Evolutionary conservation across 257 asterid species (phyloP), one percentile per base, ranked within the genome.

Genomic region (Solanum rostratum): DNA sequence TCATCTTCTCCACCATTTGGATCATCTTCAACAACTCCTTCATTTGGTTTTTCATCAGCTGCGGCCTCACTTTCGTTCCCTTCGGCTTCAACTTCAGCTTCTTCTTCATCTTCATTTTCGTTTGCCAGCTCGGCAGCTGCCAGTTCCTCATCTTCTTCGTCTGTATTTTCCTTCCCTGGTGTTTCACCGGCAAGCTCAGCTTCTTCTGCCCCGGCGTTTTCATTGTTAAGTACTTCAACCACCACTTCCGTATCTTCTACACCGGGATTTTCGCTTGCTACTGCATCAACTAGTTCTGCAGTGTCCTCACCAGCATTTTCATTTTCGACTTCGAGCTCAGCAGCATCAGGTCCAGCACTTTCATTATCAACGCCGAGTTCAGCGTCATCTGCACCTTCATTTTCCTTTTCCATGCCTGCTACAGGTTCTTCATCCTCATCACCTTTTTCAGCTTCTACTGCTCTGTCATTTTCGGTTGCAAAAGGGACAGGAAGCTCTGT

Each of bases 291-390:
- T 79, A 78, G 84, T 78, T 81, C 83, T 16, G 52, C 87, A 49
- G 85, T 92, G 76, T 22, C 93, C 6, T 70, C 91, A 2, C 86
- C 96, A 19, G 93, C 90, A 24, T 84, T 88, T 88, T 87, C 91
- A 14, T 82, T 88, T 59, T 22, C 92, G 50, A 62, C 90, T 43
- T 63, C 89, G 33, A 87, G 89, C 69, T 30, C 92, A 46, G 37
- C 89, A 71, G 83, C 95, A 57, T 83, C 91, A 70, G 85, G 90
- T 19, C 81, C 93, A 39, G 79, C 92, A 19, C 59, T 85, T 79
- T 43, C 88, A 24, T 65, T 60, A 71, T 60, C 86, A n/a, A 73
- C 69, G 20, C 27, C 84, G 10, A 43, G 57, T 59, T 53, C 86
- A 14, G 41, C 41, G 43, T 71, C 87, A 33, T 20, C 70, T 63